A percentile compares a stretch with the other conserved stretches of the same genome.
Evolutionary conservation across 805 yeast species (phyloP).

Genomic region (Yamadazyma ubonensis): DNA sequence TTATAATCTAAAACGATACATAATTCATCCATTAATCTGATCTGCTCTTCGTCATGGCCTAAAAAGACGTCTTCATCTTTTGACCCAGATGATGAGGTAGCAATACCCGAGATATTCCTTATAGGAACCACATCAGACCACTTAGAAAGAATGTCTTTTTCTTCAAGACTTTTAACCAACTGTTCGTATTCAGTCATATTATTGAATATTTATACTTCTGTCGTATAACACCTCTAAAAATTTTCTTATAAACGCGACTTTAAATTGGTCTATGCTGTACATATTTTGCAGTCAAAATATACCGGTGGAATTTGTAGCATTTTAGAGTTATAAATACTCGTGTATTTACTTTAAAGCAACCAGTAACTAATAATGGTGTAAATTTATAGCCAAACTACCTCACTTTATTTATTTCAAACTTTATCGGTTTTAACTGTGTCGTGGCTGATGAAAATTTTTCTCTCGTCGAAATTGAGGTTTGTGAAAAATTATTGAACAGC

Average conservation of each 20-base stretch:
- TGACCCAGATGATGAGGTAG: slow-evolving; percentile 38
- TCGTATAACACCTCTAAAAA: background rate
- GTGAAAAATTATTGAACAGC: slow-evolving; percentile 6
- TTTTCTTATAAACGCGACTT: slow-evolving; percentile 5
- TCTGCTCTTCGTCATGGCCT: slow-evolving; percentile 94
- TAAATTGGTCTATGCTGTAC: slow-evolving; percentile 32
- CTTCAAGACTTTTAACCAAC: slow-evolving; percentile 52
- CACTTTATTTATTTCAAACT: too few relatives aligned
- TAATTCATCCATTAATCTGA: slow-evolving; percentile 91
- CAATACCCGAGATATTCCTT: slow-evolving; percentile 57
- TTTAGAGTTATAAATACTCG: too few relatives aligned
- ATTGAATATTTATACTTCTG: background rate
- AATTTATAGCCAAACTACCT: too few relatives aligned
- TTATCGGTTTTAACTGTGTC: too few relatives aligned
- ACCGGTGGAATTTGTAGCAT: background rate
- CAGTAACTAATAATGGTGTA: too few relatives aligned
- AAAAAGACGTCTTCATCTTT: slow-evolving; percentile 52
- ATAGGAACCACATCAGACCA: slow-evolving; percentile 74
- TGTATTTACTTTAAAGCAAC: too few relatives aligned
- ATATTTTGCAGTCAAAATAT: slow-evolving; percentile 3
- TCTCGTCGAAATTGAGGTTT: slow-evolving; percentile 7
- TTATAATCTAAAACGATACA: slow-evolving; percentile 90
- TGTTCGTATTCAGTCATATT: slow-evolving; percentile 18
- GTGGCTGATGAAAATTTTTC: slow-evolving; percentile 4
- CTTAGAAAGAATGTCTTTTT: slow-evolving; percentile 48